These are phyloP conservation scores for Omphalea diandra DNA, from an alignment of 441 rosid species.

Conservation along the genomic window DNA sequence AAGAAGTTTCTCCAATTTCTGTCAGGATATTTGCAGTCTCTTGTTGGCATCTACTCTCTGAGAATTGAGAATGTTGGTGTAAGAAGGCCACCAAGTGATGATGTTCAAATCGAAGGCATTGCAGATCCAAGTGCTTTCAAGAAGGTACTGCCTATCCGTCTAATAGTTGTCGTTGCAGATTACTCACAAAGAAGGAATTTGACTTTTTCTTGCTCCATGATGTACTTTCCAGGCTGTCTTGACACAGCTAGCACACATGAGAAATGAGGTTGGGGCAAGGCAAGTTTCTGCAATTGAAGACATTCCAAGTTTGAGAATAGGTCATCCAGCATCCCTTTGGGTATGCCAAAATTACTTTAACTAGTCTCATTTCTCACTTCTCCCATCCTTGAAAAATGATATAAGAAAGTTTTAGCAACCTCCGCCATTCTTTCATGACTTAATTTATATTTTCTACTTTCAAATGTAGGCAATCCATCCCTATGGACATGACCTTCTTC, in stretches of 20 bases:
- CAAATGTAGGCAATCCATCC: neutral
- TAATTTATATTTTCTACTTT: neutral
- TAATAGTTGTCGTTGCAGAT: constrained; percentile 1
- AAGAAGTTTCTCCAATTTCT: constrained; percentile 9
- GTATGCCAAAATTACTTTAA: constrained; percentile 28
- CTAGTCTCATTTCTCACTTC: neutral
- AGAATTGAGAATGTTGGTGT: constrained; percentile 72
- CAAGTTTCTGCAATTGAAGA: constrained; percentile 53
- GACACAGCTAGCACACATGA: constrained; percentile 55
- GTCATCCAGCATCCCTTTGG: constrained; percentile 45
- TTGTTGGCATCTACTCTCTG: constrained; percentile 65
- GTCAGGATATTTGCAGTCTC: constrained; percentile 70
- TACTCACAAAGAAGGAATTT: constrained; percentile 10
- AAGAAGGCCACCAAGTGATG: constrained; percentile 66
- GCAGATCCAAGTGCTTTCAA: constrained; percentile 66
- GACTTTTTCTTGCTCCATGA: neutral
- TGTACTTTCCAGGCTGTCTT: constrained; percentile 52
- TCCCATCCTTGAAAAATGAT: neutral
- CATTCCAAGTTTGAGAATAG: constrained; percentile 39
- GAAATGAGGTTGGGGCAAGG: constrained; percentile 48
- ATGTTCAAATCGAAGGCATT: constrained; percentile 63
- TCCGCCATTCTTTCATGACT: neutral
- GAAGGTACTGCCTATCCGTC: constrained; percentile 41
- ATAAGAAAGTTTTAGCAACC: neutral
- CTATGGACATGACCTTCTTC: neutral